Conservation (phyloP, 768 basidiomycete species). For the Trametes coccinea region DNA sequence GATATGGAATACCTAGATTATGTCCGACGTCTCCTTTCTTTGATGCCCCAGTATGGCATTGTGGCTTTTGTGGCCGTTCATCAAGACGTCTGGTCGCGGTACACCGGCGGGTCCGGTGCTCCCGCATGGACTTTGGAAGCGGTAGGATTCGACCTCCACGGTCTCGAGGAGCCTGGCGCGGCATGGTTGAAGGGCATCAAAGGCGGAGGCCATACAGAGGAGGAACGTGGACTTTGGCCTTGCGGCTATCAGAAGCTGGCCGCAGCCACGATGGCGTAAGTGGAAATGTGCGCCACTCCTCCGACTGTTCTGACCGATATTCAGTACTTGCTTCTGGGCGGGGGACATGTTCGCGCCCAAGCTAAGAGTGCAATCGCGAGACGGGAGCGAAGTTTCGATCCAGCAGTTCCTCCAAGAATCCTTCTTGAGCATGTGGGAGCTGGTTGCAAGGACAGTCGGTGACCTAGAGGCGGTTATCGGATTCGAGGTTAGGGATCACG, state of each 20-base stretch:
- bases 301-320: not conserved
- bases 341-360: constrained; percentile 86
- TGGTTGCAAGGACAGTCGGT: constrained; percentile 65
- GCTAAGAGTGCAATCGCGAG: constrained; percentile 49
- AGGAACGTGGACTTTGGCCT: constrained; percentile 87
- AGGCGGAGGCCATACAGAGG: constrained; percentile 72
- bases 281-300: constrained; percentile 23
- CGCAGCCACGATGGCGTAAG: constrained; percentile 91
- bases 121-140: constrained; percentile 93
- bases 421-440: constrained; percentile 77
- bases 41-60: constrained; percentile 73
- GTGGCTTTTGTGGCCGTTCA: constrained; percentile 80
- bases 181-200: constrained; percentile 85
- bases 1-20: constrained; percentile 84
- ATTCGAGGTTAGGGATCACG: constrained; percentile 64
- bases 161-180: constrained; percentile 78
- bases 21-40: constrained; percentile 62
- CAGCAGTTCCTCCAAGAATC: constrained; percentile 83
- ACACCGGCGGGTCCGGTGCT: constrained; percentile 92
- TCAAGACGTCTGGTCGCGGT: constrained; percentile 96
- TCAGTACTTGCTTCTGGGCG: constrained; percentile 92
- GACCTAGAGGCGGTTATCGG: constrained; percentile 81
- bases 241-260: constrained; percentile 92
- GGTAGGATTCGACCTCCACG: constrained; percentile 81
- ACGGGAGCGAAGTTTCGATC: constrained; percentile 57